Evolutionary conservation across 2,329 filamentous ascomycete species (phyloP).

Genomic region (Bertia moriformis): DNA sequence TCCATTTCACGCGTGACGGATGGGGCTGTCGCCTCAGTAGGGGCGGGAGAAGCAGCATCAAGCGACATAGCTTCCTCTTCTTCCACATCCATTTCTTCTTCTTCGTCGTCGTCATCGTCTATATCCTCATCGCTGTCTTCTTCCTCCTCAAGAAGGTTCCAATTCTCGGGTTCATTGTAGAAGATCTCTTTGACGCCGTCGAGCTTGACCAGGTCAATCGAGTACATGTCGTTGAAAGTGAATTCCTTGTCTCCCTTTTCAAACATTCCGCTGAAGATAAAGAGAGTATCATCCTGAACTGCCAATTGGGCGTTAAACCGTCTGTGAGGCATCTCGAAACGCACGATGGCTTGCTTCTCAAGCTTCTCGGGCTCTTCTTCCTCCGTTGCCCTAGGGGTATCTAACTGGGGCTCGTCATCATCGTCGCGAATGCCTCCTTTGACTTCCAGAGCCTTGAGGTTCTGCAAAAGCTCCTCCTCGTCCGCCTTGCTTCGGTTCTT

Average conservation of each 20-base stretch:
- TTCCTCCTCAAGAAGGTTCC: constrained; percentile 42
- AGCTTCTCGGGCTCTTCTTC: constrained; percentile 37
- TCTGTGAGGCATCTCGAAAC: constrained; percentile 73
- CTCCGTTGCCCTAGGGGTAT: constrained; percentile 17
- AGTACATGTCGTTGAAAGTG: constrained; percentile 89
- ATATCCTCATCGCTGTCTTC: constrained; percentile 34
- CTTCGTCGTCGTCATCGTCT: constrained; percentile 29
- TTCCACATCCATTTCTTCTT: constrained; percentile 31
- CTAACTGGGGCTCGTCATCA: constrained; percentile 16
- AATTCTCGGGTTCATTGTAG: constrained; percentile 46
- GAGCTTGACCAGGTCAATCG: constrained; percentile 83
- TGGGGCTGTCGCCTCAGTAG: constrained; percentile 26
- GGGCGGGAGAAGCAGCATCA: constrained; percentile 5
- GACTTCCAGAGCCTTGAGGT: constrained; percentile 66
- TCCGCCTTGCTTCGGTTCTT: constrained; percentile 70
- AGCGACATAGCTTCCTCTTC: constrained; percentile 4
- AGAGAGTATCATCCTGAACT: constrained; percentile 82
- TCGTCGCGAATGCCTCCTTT: constrained; percentile 52
- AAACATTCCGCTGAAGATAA: constrained; percentile 88
- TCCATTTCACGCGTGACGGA: constrained; percentile 43
- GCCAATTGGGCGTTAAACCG: constrained; percentile 84
- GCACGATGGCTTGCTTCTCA: constrained; percentile 40
- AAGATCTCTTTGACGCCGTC: constrained; percentile 90
- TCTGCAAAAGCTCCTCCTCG: constrained; percentile 77
- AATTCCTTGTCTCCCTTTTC: constrained; percentile 91